phyloP scores from a whole-genome alignment of 805 yeast genomes.

The Saccharomyces eubayanus region DNA sequence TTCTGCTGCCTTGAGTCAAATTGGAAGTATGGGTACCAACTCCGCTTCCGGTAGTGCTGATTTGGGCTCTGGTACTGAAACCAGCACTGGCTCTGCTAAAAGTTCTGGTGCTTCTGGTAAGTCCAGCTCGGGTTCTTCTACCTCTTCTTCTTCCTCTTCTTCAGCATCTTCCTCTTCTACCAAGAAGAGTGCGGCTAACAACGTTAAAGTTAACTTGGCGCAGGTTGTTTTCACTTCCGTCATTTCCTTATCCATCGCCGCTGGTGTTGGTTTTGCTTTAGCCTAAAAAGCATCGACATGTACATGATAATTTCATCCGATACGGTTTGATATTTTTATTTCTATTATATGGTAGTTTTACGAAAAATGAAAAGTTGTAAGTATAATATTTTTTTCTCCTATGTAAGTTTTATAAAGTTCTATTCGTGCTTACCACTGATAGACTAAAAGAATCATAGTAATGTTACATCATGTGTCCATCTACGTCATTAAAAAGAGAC shows the following conservation, averaged over 20 bases:
- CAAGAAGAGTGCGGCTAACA: slow-evolving; percentile 19
- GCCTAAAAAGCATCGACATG: slow-evolving; percentile 12
- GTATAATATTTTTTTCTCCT: background rate
- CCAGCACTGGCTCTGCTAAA: slow-evolving; percentile 23
- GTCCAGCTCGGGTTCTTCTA: slow-evolving; percentile 14
- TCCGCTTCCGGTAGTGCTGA: slow-evolving; percentile 37
- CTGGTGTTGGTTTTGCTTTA: slow-evolving; percentile 34
- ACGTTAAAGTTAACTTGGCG: slow-evolving; percentile 23
- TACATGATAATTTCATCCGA: background rate
- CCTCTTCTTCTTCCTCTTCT: slow-evolving; percentile 12
- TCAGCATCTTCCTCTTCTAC: slow-evolving; percentile 18
- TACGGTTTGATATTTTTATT: background rate
- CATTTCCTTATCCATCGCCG: slow-evolving; percentile 29
- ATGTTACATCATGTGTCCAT: background rate
- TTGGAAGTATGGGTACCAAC: slow-evolving; percentile 67
- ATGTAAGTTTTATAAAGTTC: background rate
- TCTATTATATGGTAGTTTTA: background rate
- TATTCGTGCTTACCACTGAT: background rate
- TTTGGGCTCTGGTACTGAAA: slow-evolving; percentile 19
- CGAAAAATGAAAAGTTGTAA: background rate
- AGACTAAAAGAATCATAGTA: background rate
- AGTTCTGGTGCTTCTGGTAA: slow-evolving; percentile 26
- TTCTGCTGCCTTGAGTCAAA: slow-evolving; percentile 48
- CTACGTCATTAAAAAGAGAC: background rate
- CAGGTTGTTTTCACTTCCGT: slow-evolving; percentile 28